Evolutionary conservation across 2,329 filamentous ascomycete genomes (phyloP).

Genomic region (Didymella segeticola): DNA sequence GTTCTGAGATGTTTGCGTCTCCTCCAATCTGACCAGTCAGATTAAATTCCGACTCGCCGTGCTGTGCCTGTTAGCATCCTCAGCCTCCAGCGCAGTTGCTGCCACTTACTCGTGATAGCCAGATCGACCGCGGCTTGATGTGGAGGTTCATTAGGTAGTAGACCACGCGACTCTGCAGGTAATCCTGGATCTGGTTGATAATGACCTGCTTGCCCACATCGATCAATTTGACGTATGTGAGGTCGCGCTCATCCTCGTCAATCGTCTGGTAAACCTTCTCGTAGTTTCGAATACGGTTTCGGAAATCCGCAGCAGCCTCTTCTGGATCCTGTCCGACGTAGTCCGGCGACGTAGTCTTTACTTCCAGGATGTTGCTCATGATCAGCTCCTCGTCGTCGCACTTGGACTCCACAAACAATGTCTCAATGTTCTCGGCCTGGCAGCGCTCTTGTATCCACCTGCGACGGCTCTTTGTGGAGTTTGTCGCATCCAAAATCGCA

Average conservation of each 20-base stretch:
- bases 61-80: constrained; percentile 59
- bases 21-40: constrained; percentile 90
- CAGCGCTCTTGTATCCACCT: constrained; percentile 90
- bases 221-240: constrained; percentile 97
- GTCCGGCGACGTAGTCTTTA: constrained; percentile 96
- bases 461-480: constrained; percentile 87
- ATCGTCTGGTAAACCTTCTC: constrained; percentile 97
- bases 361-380: constrained; percentile 97
- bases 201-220: constrained; percentile 95
- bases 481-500: constrained; percentile 94
- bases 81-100: not conserved
- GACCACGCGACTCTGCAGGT: constrained; percentile 92
- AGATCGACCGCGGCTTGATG: constrained; percentile 94
- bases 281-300: constrained; percentile 93
- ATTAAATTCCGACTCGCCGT: constrained; percentile 95
- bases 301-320: constrained; percentile 86
- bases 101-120: constrained; percentile 83
- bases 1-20: constrained; percentile 83
- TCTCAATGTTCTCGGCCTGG: constrained; percentile 78
- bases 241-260: constrained; percentile 82
- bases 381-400: constrained; percentile 96
- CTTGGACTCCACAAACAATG: constrained; percentile 94
- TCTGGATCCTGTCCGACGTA: constrained; percentile 95
- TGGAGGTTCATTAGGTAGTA: constrained; percentile 99
- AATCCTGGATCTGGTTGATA: constrained; percentile 97